phyloP scores from a whole-genome alignment of 2,329 filamentous ascomycete genomes.

The Scedosporium dehoogii region DNA sequence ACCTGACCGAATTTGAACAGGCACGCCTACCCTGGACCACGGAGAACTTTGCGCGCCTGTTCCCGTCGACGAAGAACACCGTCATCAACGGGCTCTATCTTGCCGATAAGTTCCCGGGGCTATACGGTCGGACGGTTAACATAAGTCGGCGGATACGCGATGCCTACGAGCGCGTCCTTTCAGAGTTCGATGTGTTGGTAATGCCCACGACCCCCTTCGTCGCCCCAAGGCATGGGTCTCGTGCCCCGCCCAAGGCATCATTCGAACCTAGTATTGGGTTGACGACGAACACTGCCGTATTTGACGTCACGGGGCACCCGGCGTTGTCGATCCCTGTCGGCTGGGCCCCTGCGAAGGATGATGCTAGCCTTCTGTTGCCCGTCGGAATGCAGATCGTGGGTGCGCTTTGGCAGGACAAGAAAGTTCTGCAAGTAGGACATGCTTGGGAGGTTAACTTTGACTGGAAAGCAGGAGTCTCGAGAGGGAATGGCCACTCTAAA shows the following conservation, averaged over 20 bases:
- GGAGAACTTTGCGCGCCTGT: constrained; percentile 39
- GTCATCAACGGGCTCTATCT: constrained; percentile 42
- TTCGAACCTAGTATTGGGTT: constrained; percentile 42
- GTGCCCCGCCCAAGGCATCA: constrained; percentile 29
- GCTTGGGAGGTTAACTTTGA: constrained; percentile 36
- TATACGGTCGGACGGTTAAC: constrained; percentile 40
- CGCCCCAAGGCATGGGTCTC: constrained; percentile 29
- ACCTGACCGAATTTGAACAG: constrained; percentile 38
- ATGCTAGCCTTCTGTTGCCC: constrained; percentile 28
- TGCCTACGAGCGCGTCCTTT: constrained; percentile 30
- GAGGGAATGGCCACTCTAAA: constrained; percentile 1
- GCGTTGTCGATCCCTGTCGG: constrained; percentile 43
- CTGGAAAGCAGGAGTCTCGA: constrained; percentile 24
- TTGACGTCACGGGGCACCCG: constrained; percentile 48
- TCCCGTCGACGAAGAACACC: constrained; percentile 43
- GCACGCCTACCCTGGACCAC: constrained; percentile 34
- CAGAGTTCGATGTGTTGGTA: constrained; percentile 31
- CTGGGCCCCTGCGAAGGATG: constrained; percentile 28
- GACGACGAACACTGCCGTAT: constrained; percentile 45
- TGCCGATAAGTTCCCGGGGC: constrained; percentile 28
- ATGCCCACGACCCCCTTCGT: constrained; percentile 40
- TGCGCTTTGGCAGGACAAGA: constrained; percentile 38
- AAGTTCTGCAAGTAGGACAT: constrained; percentile 30
- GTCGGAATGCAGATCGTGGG: constrained; percentile 48
- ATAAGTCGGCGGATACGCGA: constrained; percentile 34